phyloP scores from a whole-genome alignment of 2,329 filamentous ascomycete genomes.

The Cercospora canescens region DNA sequence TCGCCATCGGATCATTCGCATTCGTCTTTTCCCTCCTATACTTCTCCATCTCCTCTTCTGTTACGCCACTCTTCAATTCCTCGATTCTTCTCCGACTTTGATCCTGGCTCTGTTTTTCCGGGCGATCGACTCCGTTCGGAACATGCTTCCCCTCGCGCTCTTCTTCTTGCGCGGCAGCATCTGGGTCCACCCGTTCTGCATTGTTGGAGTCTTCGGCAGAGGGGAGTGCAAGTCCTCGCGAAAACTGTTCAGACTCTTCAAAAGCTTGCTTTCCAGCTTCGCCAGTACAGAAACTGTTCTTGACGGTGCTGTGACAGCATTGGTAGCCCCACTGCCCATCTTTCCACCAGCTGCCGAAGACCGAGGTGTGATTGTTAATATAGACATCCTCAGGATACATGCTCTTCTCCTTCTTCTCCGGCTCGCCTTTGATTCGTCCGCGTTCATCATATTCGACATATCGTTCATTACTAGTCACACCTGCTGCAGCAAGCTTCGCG shows the following conservation, averaged over 20 bases:
- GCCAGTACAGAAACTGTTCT: slow-evolving; percentile 97
- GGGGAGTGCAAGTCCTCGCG: slow-evolving; percentile 48
- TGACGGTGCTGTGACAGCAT: slow-evolving; percentile 90
- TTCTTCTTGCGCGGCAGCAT: slow-evolving; percentile 46
- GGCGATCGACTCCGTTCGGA: slow-evolving; percentile 44
- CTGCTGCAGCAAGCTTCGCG: slow-evolving; percentile 55
- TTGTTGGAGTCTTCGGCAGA: slow-evolving; percentile 27
- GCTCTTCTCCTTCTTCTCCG: slow-evolving; percentile 73
- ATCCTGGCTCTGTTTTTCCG: slow-evolving; percentile 44
- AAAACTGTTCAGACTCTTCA: slow-evolving; percentile 69
- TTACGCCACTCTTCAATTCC: slow-evolving; percentile 75
- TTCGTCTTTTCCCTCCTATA: slow-evolving; percentile 75
- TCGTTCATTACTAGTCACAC: slow-evolving; percentile 76
- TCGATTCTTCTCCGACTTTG: slow-evolving; percentile 70
- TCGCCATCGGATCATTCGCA: slow-evolving; percentile 84
- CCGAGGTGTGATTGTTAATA: slow-evolving; percentile 85
- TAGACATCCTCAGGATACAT: slow-evolving; percentile 90
- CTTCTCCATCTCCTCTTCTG: slow-evolving; percentile 82
- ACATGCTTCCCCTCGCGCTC: slow-evolving; percentile 42
- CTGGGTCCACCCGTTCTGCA: slow-evolving; percentile 38
- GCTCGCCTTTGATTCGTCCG: slow-evolving; percentile 84
- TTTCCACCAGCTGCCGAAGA: slow-evolving; percentile 98
- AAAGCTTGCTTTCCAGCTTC: slow-evolving; percentile 81
- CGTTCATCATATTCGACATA: slow-evolving; percentile 95
- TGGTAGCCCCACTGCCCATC: slow-evolving; percentile 95